These are phyloP conservation scores for Macrophomina phaseolina DNA, from an alignment of 2,329 filamentous ascomycete genomes.

Conservation along the genomic window DNA sequence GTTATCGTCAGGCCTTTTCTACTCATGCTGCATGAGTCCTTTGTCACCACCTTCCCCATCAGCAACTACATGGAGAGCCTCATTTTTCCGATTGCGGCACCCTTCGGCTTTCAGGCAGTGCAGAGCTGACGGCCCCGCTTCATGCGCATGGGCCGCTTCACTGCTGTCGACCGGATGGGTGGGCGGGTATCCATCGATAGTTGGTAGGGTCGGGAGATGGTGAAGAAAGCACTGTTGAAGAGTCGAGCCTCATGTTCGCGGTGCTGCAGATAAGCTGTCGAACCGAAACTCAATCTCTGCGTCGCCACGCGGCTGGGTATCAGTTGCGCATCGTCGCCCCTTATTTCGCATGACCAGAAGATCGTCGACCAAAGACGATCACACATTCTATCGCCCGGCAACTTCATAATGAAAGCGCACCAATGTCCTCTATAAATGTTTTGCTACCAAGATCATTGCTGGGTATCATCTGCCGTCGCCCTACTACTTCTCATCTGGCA, in stretches of 20 bases:
- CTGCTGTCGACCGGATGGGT: neutral
- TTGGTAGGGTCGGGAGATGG: too few relatives aligned
- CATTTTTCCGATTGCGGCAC: neutral
- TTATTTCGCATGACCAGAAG: too few relatives aligned
- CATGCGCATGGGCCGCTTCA: neutral
- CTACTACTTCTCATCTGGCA: slow-evolving; percentile 16
- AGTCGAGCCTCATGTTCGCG: too few relatives aligned
- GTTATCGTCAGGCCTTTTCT: neutral
- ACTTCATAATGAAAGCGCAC: neutral
- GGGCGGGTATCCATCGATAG: neutral
- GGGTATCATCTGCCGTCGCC: slow-evolving; percentile 16
- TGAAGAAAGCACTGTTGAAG: too few relatives aligned
- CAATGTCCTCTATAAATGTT: neutral
- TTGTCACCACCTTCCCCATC: neutral
- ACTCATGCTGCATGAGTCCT: neutral
- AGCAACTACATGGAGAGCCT: too few relatives aligned
- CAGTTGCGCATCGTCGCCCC: too few relatives aligned
- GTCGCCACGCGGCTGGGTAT: too few relatives aligned
- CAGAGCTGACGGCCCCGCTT: neutral
- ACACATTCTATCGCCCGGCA: too few relatives aligned
- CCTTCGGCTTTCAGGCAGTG: neutral
- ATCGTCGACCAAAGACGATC: too few relatives aligned
- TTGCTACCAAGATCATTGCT: neutral
- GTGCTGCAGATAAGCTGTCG: too few relatives aligned
- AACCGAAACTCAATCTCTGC: neutral